phyloP scores from a whole-genome alignment of 345 rosid species.

The Lepidium africanum region DNA sequence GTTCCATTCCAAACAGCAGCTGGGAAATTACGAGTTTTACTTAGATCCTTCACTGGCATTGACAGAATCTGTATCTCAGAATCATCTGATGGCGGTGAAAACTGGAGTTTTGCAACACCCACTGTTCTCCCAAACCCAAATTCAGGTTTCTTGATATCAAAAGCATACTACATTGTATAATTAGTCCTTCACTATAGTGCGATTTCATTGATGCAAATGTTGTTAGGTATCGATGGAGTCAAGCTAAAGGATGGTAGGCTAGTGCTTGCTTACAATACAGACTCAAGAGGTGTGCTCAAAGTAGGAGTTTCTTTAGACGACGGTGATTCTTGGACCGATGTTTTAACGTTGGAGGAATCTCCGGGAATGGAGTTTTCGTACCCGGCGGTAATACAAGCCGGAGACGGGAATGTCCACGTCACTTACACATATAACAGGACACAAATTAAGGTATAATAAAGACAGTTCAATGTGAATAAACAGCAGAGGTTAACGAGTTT shows the following conservation, averaged over 20 bases:
- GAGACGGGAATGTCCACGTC: conserved; percentile 66
- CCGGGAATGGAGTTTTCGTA: conserved; percentile 79
- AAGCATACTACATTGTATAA: background rate
- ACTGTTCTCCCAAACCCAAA: conserved; percentile 84
- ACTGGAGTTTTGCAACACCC: conserved; percentile 63
- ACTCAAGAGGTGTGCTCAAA: conserved; percentile 76
- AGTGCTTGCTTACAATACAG: conserved; percentile 71
- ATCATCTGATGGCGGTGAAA: conserved; percentile 61
- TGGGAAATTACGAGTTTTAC: conserved; percentile 53
- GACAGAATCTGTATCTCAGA: conserved; percentile 69
- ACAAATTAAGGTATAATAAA: conserved; percentile 64
- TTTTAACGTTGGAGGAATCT: conserved; percentile 56
- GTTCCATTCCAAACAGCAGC: conserved; percentile 62
- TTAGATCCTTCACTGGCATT: conserved; percentile 59
- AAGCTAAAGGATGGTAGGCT: conserved; percentile 65
- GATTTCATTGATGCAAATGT: background rate
- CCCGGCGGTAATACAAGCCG: conserved; percentile 76
- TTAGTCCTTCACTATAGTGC: background rate
- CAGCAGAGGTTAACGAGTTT: background rate
- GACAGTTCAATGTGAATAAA: background rate
- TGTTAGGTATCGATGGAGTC: conserved; percentile 72
- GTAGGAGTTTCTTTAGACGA: conserved; percentile 66
- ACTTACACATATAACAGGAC: conserved; percentile 87
- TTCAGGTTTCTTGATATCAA: conserved; percentile 47
- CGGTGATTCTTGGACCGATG: conserved; percentile 73